Evolutionary conservation across 805 yeast species (phyloP).

Genomic region (Starmerella apis): DNA sequence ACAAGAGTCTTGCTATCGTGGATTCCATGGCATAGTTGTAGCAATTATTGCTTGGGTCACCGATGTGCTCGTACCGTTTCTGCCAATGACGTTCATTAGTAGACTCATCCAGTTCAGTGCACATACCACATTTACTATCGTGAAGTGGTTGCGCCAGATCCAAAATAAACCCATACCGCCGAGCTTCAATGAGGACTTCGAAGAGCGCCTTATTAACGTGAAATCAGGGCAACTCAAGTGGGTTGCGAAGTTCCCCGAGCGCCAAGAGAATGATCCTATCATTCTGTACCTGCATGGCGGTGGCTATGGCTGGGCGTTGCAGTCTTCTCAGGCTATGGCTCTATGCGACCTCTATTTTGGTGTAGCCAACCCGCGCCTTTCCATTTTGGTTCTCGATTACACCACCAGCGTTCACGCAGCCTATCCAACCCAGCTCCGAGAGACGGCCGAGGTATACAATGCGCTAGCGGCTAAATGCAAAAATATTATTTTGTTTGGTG

Average conservation of each 20-base stretch:
- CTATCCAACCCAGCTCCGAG: conserved; percentile 27
- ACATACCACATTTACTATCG: not conserved
- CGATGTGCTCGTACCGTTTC: not conserved
- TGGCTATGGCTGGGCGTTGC: conserved; percentile 18
- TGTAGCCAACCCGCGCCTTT: conserved; percentile 18
- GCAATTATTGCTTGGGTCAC: not conserved
- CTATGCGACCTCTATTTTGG: conserved; percentile 8
- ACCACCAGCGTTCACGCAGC: conserved; percentile 20
- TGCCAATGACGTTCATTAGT: not conserved
- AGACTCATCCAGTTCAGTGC: not conserved
- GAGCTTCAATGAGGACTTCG: not conserved
- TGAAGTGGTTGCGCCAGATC: not conserved
- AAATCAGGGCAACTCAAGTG: conserved; percentile 13
- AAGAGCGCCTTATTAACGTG: not conserved
- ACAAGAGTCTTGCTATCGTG: not conserved
- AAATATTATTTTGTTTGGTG: conserved; percentile 27
- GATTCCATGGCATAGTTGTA: not conserved
- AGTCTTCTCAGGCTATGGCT: conserved; percentile 8
- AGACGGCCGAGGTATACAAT: conserved; percentile 22
- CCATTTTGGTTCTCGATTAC: conserved; percentile 28
- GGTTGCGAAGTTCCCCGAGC: conserved; percentile 23
- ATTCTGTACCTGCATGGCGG: conserved; percentile 26
- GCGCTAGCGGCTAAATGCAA: conserved; percentile 16
- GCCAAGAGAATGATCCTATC: conserved; percentile 23
- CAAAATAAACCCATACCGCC: not conserved